phyloP scores from a whole-genome alignment of 129 eudicot species.

The Sambucus nigra region DNA sequence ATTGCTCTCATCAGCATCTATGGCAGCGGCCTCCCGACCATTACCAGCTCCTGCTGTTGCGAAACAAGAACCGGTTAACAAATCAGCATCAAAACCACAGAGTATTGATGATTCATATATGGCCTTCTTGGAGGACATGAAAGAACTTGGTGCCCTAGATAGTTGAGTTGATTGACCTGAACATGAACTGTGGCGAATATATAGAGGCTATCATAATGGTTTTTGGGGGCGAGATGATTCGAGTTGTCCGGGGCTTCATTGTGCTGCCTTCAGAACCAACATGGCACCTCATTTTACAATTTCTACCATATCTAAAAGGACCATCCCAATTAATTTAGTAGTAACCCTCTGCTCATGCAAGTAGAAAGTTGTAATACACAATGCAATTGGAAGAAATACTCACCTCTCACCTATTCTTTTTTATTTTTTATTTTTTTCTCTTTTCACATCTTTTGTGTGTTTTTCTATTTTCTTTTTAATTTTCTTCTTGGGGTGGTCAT shows the following conservation, averaged over 20 bases:
- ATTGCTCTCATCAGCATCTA: slow-evolving; percentile 21
- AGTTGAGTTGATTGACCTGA: slow-evolving; percentile 26
- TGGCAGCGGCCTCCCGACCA: slow-evolving; percentile 35
- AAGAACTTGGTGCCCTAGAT: slow-evolving; percentile 96
- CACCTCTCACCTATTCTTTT: too few species aligned
- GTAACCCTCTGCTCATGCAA: too few species aligned
- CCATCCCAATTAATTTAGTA: too few species aligned
- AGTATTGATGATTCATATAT: slow-evolving; percentile 87
- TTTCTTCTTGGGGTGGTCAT: too few species aligned
- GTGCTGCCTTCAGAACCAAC: background rate
- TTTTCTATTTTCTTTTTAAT: too few species aligned
- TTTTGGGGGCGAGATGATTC: slow-evolving; percentile 5
- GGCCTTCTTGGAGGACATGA: slow-evolving; percentile 98
- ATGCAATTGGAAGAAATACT: too few species aligned
- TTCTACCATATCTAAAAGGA: too few species aligned
- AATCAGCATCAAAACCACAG: slow-evolving; percentile 59
- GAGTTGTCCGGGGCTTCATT: background rate
- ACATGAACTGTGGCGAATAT: background rate
- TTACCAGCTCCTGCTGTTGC: slow-evolving; percentile 44
- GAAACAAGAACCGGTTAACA: slow-evolving; percentile 37
- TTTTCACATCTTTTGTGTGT: too few species aligned
- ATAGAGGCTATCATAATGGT: slow-evolving; percentile 6
- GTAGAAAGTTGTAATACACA: too few species aligned
- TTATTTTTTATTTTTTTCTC: too few species aligned
- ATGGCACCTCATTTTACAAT: slow-evolving; percentile 1